A percentile compares a stretch with the other conserved stretches of the same genome.
Conservation (phyloP, 441 rosid genomes). For the Biscutella laevigata region DNA sequence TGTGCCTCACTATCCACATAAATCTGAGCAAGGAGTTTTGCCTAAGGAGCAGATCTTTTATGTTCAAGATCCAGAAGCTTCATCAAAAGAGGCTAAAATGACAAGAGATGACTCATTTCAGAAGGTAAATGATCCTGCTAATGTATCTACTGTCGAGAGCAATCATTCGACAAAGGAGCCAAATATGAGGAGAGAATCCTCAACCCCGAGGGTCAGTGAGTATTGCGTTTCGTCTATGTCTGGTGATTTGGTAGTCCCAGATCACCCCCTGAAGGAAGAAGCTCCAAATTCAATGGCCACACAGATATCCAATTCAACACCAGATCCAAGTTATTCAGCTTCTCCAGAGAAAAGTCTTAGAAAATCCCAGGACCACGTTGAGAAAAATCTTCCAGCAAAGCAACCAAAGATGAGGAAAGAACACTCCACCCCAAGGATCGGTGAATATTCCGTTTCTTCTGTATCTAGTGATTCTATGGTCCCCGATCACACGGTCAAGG, state of each 20-base stretch:
- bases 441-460: conserved; percentile 37
- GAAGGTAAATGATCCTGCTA: conserved; percentile 46
- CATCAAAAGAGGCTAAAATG: conserved; percentile 36
- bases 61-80: conserved; percentile 38
- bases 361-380: conserved; percentile 38
- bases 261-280: conserved; percentile 38
- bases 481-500: conserved; percentile 33
- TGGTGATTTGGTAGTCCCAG: conserved; percentile 31
- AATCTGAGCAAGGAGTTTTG: conserved; percentile 36
- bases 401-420: conserved; percentile 54
- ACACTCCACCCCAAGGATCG: conserved; percentile 40
- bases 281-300: conserved; percentile 26
- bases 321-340: conserved; percentile 32
- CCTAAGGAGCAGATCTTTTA: conserved; percentile 40
- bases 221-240: conserved; percentile 31
- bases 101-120: conserved; percentile 47
- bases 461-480: conserved; percentile 32
- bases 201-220: conserved; percentile 49
- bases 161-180: conserved; percentile 41
- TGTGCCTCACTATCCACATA: conserved; percentile 34
- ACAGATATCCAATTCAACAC: conserved; percentile 26
- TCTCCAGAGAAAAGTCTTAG: conserved; percentile 30
- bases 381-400: conserved; percentile 41
- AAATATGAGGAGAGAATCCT: conserved; percentile 49
- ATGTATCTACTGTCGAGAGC: conserved; percentile 36